Conservation (phyloP, 805 yeast species). For the Blastobotrys attinorum region DNA sequence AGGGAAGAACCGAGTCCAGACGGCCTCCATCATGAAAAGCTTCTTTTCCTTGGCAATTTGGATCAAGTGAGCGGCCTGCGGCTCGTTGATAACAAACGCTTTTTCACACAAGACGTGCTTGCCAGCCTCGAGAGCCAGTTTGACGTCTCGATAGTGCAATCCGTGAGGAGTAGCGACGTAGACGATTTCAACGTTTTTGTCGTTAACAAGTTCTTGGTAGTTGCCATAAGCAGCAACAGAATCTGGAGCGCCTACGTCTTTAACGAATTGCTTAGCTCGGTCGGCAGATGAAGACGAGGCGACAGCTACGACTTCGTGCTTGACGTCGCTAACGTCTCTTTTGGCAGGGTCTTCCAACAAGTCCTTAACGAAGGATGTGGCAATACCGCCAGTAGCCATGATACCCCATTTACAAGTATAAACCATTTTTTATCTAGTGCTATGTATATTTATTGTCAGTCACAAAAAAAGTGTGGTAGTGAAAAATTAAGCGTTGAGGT, state of each 20-base stretch:
- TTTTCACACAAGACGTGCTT: conserved; percentile 50
- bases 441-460: too few species aligned
- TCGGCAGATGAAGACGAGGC: conserved; percentile 20
- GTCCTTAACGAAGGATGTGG: conserved; percentile 23
- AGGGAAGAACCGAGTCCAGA: conserved; percentile 36
- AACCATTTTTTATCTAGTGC: conserved; percentile 14
- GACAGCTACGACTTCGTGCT: conserved; percentile 24
- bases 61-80: conserved; percentile 37
- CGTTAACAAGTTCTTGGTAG: conserved; percentile 38
- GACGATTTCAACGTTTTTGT: conserved; percentile 38
- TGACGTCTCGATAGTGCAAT: conserved; percentile 40
- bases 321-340: conserved; percentile 22
- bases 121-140: conserved; percentile 37
- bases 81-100: conserved; percentile 42
- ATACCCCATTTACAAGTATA: conserved; percentile 22
- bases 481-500: too few species aligned
- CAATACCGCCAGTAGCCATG: conserved; percentile 25
- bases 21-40: conserved; percentile 49
- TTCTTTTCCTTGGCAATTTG: conserved; percentile 37
- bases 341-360: conserved; percentile 17
- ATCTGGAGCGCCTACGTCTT: conserved; percentile 13
- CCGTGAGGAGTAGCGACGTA: conserved; percentile 51
- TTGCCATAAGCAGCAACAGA: conserved; percentile 15
- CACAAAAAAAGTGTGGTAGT: too few species aligned
- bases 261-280: conserved; percentile 19